Conservation (phyloP, 768 basidiomycete species). For the Agrocybe praecox region DNA sequence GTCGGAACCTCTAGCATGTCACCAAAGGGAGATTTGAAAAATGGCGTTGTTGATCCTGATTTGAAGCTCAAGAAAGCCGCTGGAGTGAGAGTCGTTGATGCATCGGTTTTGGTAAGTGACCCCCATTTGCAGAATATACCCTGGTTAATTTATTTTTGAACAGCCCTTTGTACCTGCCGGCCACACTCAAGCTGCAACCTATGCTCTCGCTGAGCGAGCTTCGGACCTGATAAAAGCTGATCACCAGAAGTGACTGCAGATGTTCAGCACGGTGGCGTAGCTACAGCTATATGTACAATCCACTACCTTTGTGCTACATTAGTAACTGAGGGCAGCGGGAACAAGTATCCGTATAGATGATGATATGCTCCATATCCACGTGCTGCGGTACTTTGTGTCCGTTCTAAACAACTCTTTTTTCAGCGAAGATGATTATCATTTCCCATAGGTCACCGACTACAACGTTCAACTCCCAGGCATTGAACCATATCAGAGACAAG, state of each 20-base stretch:
- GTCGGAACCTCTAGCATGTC: constrained; percentile 31
- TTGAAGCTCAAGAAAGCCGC: constrained; percentile 27
- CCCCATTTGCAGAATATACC: background rate
- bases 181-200: constrained; percentile 22
- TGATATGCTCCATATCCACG: too few relatives aligned
- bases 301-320: too few relatives aligned
- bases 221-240: constrained; percentile 12
- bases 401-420: too few relatives aligned
- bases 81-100: constrained; percentile 36
- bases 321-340: too few relatives aligned
- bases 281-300: too few relatives aligned
- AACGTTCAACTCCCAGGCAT: too few relatives aligned
- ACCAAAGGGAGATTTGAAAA: constrained; percentile 12
- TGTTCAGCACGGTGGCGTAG: too few relatives aligned
- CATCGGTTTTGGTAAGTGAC: constrained; percentile 30
- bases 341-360: too few relatives aligned
- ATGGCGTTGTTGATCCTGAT: constrained; percentile 34
- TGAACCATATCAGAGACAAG: too few relatives aligned
- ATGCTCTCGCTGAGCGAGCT: constrained; percentile 22
- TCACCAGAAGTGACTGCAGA: background rate
- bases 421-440: too few relatives aligned
- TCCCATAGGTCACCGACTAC: too few relatives aligned
- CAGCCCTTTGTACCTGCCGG: constrained; percentile 22
- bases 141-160: background rate
- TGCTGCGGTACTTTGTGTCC: too few relatives aligned